Percentiles rank a stretch among this genome's conserved stretches.
Evolutionary conservation across 352 stramenopile genomes (phyloP).

Genomic region (Phytophthora cactorum): DNA sequence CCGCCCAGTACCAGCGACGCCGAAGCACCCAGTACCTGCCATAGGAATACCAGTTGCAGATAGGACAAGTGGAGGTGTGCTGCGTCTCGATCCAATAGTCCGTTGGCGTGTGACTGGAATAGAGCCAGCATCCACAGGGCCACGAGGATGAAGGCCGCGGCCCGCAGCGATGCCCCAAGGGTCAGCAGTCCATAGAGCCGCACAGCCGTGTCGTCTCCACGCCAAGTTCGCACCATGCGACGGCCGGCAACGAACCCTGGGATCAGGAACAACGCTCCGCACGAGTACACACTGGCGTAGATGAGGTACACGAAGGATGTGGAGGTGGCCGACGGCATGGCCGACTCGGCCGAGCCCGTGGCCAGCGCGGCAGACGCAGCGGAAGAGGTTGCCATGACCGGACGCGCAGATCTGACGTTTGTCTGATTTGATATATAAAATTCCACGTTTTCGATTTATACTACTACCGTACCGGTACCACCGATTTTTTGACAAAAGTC

Average conservation of each 20-base stretch:
- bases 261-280: constrained; percentile 54
- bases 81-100: constrained; percentile 42
- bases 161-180: constrained; percentile 49
- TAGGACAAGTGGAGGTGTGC: constrained; percentile 65
- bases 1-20: constrained; percentile 50
- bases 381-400: constrained; percentile 1
- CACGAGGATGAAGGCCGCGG: constrained; percentile 56
- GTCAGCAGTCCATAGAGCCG: constrained; percentile 62
- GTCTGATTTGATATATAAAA: no score
- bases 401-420: constrained; percentile 1
- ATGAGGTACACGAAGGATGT: constrained; percentile 47
- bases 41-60: constrained; percentile 60
- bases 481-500: no score
- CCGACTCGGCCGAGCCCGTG: constrained; percentile 1
- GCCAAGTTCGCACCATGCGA: constrained; percentile 49
- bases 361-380: neutral
- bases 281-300: constrained; percentile 62
- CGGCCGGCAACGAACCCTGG: constrained; percentile 42
- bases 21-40: constrained; percentile 56
- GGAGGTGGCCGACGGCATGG: constrained; percentile 25
- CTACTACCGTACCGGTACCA: no score
- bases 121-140: constrained; percentile 60
- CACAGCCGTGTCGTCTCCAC: constrained; percentile 55
- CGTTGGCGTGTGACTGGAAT: constrained; percentile 36
- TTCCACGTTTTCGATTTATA: no score